These are phyloP conservation scores for Solanum gandarillasii DNA, from an alignment of 257 asterid genomes.

Conservation along the genomic window DNA sequence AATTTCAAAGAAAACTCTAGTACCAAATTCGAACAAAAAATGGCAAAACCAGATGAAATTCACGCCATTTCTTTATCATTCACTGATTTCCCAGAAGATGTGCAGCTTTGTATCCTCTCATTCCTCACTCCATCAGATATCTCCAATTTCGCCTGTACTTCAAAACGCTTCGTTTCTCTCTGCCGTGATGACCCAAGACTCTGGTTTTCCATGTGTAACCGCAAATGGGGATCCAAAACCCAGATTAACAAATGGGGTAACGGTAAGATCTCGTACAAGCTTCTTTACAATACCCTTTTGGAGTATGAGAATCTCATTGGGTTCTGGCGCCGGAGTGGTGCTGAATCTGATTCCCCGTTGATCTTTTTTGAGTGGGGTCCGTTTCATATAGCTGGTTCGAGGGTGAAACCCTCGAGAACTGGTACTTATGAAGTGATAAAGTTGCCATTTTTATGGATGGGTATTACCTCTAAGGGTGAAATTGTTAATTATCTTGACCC, in stretches of 20 bases:
- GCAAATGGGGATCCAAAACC: conserved; percentile 85
- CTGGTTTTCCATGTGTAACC: conserved; percentile 85
- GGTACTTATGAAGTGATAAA: conserved; percentile 49
- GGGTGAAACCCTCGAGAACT: conserved; percentile 43
- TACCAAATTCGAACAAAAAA: neutral
- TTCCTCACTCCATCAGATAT: conserved; percentile 61
- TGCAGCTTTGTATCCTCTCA: conserved; percentile 76
- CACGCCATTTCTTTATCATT: conserved; percentile 25
- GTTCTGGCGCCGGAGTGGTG: conserved; percentile 79
- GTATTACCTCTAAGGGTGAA: conserved; percentile 50
- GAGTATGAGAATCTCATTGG: conserved; percentile 67
- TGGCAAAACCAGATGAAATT: neutral
- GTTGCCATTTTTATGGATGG: conserved; percentile 54
- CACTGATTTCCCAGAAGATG: conserved; percentile 88
- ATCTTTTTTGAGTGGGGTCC: conserved; percentile 85
- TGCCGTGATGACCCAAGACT: conserved; percentile 65
- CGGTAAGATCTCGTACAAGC: conserved; percentile 43
- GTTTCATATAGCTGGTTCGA: conserved; percentile 52
- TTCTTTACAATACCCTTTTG: conserved; percentile 50
- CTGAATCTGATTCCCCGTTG: conserved; percentile 14
- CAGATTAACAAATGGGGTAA: conserved; percentile 61
- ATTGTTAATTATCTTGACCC: conserved; percentile 53
- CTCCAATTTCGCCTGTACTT: conserved; percentile 63
- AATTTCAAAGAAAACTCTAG: too few relatives aligned
- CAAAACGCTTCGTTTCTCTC: conserved; percentile 47